Evolutionary conservation across 2,329 filamentous ascomycete genomes (phyloP).

Genomic region (Fusarium irregulare): DNA sequence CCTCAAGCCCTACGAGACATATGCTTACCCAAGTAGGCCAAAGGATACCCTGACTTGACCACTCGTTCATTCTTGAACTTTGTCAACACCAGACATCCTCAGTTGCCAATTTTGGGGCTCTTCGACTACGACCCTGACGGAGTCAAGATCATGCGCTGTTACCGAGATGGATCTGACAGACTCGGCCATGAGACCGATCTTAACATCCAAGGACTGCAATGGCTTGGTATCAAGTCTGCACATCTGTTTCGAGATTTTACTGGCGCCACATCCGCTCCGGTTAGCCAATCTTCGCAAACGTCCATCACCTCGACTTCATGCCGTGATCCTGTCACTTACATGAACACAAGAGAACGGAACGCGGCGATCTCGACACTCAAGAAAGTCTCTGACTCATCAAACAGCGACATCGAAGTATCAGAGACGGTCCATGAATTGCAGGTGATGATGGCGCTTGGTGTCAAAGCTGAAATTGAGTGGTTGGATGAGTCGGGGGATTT

Average conservation of each 20-base stretch:
- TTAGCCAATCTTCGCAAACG: slow-evolving; percentile 23
- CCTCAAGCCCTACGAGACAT: fast-evolving
- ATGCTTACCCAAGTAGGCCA: slow-evolving; percentile 64
- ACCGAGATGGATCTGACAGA: slow-evolving; percentile 74
- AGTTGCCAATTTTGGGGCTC: slow-evolving; percentile 70
- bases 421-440: slow-evolving; percentile 70
- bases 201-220: slow-evolving; percentile 64
- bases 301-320: slow-evolving; percentile 46
- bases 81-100: slow-evolving; percentile 60
- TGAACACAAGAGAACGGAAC: slow-evolving; percentile 68
- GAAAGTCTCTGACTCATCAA: slow-evolving; percentile 49
- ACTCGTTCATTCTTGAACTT: slow-evolving; percentile 73
- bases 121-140: slow-evolving; percentile 84
- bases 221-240: slow-evolving; percentile 70
- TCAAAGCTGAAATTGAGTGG: slow-evolving; percentile 83
- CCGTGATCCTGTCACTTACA: slow-evolving; percentile 48
- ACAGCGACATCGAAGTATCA: slow-evolving; percentile 48
- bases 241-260: slow-evolving; percentile 51
- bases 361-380: slow-evolving; percentile 66
- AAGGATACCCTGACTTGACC: slow-evolving; percentile 82
- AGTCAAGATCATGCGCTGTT: slow-evolving; percentile 77
- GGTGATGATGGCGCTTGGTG: slow-evolving; percentile 76
- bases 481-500: slow-evolving; percentile 68
- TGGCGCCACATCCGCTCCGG: not conserved
- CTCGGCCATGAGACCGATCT: slow-evolving; percentile 69